Evolutionary conservation across 352 stramenopile genomes (phyloP), one percentile per base, ranked within the genome.

Genomic region (Globisporangium recalcitrans): DNA sequence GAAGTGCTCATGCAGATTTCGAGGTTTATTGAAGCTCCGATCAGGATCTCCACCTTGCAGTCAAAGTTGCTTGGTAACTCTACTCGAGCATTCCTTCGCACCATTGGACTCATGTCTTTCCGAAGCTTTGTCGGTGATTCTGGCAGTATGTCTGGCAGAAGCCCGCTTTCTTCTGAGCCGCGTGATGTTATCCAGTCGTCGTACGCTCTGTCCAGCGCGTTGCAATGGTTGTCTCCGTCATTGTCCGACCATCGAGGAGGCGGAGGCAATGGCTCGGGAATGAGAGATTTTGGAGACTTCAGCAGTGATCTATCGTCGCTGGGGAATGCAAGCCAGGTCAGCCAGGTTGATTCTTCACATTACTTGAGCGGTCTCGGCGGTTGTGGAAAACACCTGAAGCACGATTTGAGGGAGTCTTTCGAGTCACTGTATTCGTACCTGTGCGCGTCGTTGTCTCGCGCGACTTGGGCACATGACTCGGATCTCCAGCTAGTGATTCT

Each of bases 401-500:
- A 78, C 44, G 85, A 94, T 47, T 69, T 96, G 27, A 82, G 82
- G 2, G 80, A 88, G 0, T 74, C 86, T 2, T 96, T 95, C 67
- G 88, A 96, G 54, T 80, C 78, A n/a, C 59, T 96, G 27, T 96
- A 93, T 58, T 75, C 81, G 11, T 81, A 91, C 49, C 60, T 96
- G 8, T 81, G 80, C 47, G 84, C 85, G 0, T 82, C 82, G 6
- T 60, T 96, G 29, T 93, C 87, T 14, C 84, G 82, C 31, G 85
- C 88, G n/a, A 94, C 86, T 22, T 94, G 85, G 87, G 86, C 77
- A 24, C 82, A 83, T 42, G 83, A 95, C 49, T 64, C 68, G 5
- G 89, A 95, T 53, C 64, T 95, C 26, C 87, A 97, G 65, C 63
- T 96, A 16, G 82, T 89, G 36, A 78, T 93, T 53, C 65, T 96